These are phyloP conservation scores for Marchantia paleacea DNA, from an alignment of 225 moss, liverwort and hornwort species.

Conservation along the genomic window DNA sequence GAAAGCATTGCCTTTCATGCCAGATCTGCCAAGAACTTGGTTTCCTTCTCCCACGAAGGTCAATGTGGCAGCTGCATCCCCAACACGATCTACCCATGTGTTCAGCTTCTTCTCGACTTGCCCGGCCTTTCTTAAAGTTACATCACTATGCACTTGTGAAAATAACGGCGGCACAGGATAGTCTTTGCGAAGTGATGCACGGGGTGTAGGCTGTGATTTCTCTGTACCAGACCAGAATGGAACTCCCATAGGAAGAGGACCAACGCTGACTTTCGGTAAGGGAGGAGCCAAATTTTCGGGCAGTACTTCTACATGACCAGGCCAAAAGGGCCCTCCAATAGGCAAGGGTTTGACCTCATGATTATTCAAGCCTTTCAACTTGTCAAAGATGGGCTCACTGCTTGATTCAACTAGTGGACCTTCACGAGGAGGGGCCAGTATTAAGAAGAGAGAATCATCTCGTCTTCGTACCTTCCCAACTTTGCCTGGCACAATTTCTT, in stretches of 20 bases:
- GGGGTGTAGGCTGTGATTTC: conserved; percentile 27
- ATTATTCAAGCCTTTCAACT: conserved; percentile 17
- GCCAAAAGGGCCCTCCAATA: conserved; percentile 49
- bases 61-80: conserved; percentile 26
- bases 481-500: conserved; percentile 30
- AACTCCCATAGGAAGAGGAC: conserved; percentile 37
- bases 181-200: conserved; percentile 35
- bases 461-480: conserved; percentile 12
- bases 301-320: conserved; percentile 33
- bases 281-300: conserved; percentile 40
- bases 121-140: conserved; percentile 32
- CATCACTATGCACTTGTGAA: conserved; percentile 31
- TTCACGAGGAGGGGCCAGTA: neutral
- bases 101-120: conserved; percentile 18
- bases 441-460: conserved; percentile 32
- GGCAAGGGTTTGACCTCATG: conserved; percentile 33
- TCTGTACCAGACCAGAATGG: conserved; percentile 42
- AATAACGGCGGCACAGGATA: conserved; percentile 40
- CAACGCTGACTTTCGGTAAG: conserved; percentile 3
- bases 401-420: conserved; percentile 11
- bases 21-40: conserved; percentile 33
- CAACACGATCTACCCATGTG: conserved; percentile 36
- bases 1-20: conserved; percentile 33
- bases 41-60: conserved; percentile 42
- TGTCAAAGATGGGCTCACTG: conserved; percentile 36